Conservation (phyloP, 1,139 yeast genomes). For the Sugiyamaella pinicola region DNA sequence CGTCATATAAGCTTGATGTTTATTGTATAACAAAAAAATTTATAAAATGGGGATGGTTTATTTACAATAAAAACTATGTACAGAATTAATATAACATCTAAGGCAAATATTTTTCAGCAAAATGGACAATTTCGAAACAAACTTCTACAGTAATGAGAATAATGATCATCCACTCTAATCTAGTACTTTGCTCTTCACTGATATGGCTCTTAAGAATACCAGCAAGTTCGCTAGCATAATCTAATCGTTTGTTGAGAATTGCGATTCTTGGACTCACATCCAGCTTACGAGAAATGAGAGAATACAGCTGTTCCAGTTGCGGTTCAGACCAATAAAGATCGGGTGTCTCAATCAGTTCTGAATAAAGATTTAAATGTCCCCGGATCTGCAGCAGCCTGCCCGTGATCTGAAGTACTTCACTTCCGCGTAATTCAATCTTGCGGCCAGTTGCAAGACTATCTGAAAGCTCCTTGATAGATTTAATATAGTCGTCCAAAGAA, state of each 20-base stretch:
- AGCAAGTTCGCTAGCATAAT: constrained; percentile 88
- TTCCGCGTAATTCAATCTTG: constrained; percentile 55
- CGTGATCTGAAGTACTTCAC: constrained; percentile 66
- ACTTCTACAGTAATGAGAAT: constrained; percentile 82
- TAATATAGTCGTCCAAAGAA: constrained; percentile 66
- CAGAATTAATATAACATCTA: neutral
- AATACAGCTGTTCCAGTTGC: constrained; percentile 71
- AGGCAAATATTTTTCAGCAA: constrained; percentile 47
- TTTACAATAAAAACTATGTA: constrained; percentile 8
- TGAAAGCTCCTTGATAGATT: constrained; percentile 63
- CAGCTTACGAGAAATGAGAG: constrained; percentile 65
- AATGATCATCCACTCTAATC: constrained; percentile 87
- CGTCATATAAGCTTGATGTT: neutral
- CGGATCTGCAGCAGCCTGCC: constrained; percentile 74
- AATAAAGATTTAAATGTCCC: constrained; percentile 79
- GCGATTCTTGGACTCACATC: constrained; percentile 78
- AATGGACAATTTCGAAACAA: constrained; percentile 70
- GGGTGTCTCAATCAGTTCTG: constrained; percentile 91
- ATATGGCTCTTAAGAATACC: constrained; percentile 73
- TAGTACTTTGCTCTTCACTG: constrained; percentile 72
- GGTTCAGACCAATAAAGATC: constrained; percentile 95
- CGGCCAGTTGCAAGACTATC: constrained; percentile 66
- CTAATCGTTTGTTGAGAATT: constrained; percentile 79
- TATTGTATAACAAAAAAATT: neutral
- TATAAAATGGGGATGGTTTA: neutral